Percentiles rank a stretch among this genome's conserved stretches.
Conservation (phyloP, 495 filamentous ascomycete species). For the Penicillium chermesinum region DNA sequence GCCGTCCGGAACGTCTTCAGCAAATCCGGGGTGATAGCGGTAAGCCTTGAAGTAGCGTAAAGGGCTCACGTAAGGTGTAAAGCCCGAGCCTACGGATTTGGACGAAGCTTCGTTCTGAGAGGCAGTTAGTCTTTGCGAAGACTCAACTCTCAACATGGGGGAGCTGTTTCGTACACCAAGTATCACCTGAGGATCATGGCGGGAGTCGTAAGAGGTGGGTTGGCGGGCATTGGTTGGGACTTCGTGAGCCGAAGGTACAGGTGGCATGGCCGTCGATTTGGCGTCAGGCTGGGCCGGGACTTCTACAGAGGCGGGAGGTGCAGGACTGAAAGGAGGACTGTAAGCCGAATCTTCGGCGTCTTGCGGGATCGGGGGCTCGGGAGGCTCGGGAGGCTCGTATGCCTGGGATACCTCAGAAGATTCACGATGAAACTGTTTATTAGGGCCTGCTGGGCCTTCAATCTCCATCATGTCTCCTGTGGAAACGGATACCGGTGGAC, state of each 20-base stretch:
- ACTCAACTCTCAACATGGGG: slow-evolving; percentile 3
- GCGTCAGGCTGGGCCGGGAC: slow-evolving; percentile 9
- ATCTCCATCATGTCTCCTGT: background rate
- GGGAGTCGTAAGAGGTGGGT: slow-evolving; percentile 18
- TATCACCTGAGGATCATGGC: slow-evolving; percentile 22
- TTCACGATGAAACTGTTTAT: slow-evolving; percentile 18
- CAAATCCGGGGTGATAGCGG: slow-evolving; percentile 78
- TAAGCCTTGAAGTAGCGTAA: slow-evolving; percentile 78
- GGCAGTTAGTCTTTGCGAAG: slow-evolving; percentile 17
- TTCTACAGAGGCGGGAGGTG: slow-evolving; percentile 23
- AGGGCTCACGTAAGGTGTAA: slow-evolving; percentile 77
- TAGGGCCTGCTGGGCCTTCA: background rate
- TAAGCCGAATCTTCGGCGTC: slow-evolving; percentile 28
- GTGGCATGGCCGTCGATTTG: too few species aligned
- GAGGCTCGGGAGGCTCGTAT: slow-evolving; percentile 57
- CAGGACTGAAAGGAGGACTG: slow-evolving; percentile 36
- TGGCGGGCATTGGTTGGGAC: slow-evolving; percentile 30
- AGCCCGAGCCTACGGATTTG: slow-evolving; percentile 22
- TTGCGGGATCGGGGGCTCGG: slow-evolving; percentile 19
- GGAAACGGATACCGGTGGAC: background rate
- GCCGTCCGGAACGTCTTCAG: slow-evolving; percentile 62
- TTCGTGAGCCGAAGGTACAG: slow-evolving; percentile 18
- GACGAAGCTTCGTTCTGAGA: slow-evolving; percentile 22
- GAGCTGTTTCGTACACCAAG: slow-evolving; percentile 35
- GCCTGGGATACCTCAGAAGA: slow-evolving; percentile 41